Base-by-base conservation (phyloP, 257 asterid species). In the Linaria vulgaris region DNA sequence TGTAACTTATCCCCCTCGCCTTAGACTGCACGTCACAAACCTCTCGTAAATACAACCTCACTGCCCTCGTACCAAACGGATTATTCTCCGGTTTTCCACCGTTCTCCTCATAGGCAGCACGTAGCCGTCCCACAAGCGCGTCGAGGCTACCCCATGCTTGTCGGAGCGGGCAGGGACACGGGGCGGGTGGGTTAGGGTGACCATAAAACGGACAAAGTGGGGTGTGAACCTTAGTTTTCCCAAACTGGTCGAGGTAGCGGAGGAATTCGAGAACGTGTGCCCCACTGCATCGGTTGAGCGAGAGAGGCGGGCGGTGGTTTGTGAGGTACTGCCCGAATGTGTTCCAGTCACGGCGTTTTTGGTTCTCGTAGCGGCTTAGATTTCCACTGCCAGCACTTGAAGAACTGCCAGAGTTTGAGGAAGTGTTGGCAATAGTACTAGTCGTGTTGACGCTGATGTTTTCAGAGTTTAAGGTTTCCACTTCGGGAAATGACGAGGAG, bases 101-200 rank as follows among this genome's bases (percentile, higher is more conserved):
- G 52, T 80, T 80, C 43, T 80, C 82, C 67, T 80, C 85, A 34
- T 58, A 73, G 68, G 85, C 83, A 14, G 83, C 80, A 31, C 83
- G 76, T 15, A 78, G 80, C 12, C 83, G 71, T 5, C 83, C 83
- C 23, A 79, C 58, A 37, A 79, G 81, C 12, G 84, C 74, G 62
- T 79, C 84, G 13, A 79, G 84, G 84, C 81, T 79, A 57, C 84
- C 84, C 84, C 84, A 79, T 2, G 84, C 84, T 71, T 79, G 84
- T 16, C 79, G 69, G 69, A 79, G 81, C n/a, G 84, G 81, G 75
- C 84, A 79, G 56, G 79, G 75, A 71, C 84, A 79, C 52, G 79
- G 82, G 9, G 73, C 75, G 0, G 84, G 81, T 0, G 84, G 85
- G 81, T 45, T 70, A 1, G 82, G 85, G 57, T 66, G 70, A 9